These are phyloP conservation scores for Paspalum vaginatum DNA, from an alignment of 176 grass and related monocot species.

Conservation along the genomic window DNA sequence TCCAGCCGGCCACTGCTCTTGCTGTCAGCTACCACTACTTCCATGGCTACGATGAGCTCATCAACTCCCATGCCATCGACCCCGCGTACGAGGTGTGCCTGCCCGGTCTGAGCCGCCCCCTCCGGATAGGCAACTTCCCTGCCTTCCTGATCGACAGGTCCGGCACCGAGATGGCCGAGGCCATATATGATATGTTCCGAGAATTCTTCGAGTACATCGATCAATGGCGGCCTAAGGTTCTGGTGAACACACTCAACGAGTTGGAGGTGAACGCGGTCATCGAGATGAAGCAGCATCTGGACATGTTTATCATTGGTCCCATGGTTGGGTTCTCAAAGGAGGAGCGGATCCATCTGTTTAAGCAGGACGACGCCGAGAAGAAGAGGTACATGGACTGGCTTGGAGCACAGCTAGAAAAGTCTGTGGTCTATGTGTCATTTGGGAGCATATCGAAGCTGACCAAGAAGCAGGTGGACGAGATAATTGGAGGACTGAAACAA, in stretches of 20 bases:
- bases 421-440: conserved; percentile 62
- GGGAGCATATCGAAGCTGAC: conserved; percentile 55
- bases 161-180: background rate
- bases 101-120: too few relatives aligned
- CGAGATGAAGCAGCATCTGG: conserved; percentile 14
- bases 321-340: conserved; percentile 28
- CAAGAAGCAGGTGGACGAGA: conserved; percentile 50
- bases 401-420: conserved; percentile 20
- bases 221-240: conserved; percentile 35
- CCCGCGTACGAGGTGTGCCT: too few relatives aligned
- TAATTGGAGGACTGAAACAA: conserved; percentile 20
- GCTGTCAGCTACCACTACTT: too few relatives aligned
- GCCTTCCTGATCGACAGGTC: too few relatives aligned
- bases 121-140: too few relatives aligned
- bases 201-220: conserved; percentile 39
- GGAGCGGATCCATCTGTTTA: background rate
- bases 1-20: conserved; percentile 46
- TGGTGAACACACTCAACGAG: conserved; percentile 54
- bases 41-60: too few relatives aligned
- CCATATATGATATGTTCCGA: background rate
- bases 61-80: too few relatives aligned
- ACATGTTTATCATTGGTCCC: conserved; percentile 45
- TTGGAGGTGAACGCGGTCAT: conserved; percentile 41
- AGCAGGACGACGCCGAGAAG: background rate
- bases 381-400: conserved; percentile 57